These are phyloP conservation scores for Pseudevernia furfuracea DNA, from an alignment of 495 filamentous ascomycete genomes.

Conservation along the genomic window DNA sequence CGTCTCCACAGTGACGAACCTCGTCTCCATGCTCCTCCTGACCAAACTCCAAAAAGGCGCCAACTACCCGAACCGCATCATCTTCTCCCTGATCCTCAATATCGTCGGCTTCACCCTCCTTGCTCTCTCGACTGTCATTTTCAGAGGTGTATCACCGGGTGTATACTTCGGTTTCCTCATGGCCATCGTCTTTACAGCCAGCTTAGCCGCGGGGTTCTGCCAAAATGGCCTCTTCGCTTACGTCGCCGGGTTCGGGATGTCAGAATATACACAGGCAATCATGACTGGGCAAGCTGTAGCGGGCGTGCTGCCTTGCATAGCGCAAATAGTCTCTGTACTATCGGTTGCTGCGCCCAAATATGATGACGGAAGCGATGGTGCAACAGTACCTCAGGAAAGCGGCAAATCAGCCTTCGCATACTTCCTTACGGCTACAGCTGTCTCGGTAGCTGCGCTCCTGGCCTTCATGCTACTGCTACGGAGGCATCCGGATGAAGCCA, in stretches of 20 bases:
- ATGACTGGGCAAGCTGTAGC: constrained; percentile 93
- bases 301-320: constrained; percentile 81
- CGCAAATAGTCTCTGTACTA: constrained; percentile 74
- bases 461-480: constrained; percentile 56
- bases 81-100: constrained; percentile 64
- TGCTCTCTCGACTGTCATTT: constrained; percentile 66
- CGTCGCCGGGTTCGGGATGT: constrained; percentile 60
- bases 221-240: constrained; percentile 96
- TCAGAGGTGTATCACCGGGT: constrained; percentile 49
- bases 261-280: constrained; percentile 85
- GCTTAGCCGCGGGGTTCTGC: constrained; percentile 71
- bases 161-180: constrained; percentile 77
- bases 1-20: constrained; percentile 75
- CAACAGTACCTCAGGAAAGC: constrained; percentile 32
- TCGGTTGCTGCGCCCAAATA: constrained; percentile 42
- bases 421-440: constrained; percentile 76
- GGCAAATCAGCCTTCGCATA: constrained; percentile 77
- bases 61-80: constrained; percentile 77
- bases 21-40: constrained; percentile 63
- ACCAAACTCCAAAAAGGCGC: constrained; percentile 70
- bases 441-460: constrained; percentile 49
- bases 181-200: constrained; percentile 69
- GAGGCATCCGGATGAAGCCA: constrained; percentile 41
- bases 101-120: constrained; percentile 63
- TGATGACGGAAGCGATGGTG: constrained; percentile 18